phyloP scores from a whole-genome alignment of 768 basidiomycete genomes.

The Fomitopsis pulvina region DNA sequence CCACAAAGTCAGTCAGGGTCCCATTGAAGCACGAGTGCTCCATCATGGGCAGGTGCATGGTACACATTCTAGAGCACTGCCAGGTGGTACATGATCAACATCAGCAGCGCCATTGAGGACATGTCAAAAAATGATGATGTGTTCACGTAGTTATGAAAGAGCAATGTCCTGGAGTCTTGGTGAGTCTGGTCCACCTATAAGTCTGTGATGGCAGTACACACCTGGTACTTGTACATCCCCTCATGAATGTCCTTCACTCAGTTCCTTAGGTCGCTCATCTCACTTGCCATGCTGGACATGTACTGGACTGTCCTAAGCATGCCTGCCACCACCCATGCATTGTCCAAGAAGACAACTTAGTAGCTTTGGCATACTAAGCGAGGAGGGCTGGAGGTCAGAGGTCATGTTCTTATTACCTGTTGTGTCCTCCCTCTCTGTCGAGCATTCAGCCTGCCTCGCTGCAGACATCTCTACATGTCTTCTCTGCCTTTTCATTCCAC shows the following conservation, averaged over 20 bases:
- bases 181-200: not conserved
- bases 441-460: too few species aligned
- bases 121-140: conserved; percentile 64
- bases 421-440: too few species aligned
- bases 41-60: conserved; percentile 46
- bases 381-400: too few species aligned
- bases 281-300: conserved; percentile 35
- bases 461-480: too few species aligned
- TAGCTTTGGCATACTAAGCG: too few species aligned
- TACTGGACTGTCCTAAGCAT: conserved; percentile 73
- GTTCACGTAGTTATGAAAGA: conserved; percentile 73
- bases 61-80: conserved; percentile 47
- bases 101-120: conserved; percentile 67
- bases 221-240: conserved; percentile 60
- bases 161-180: conserved; percentile 14
- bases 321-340: conserved; percentile 86
- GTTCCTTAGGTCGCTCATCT: conserved; percentile 50
- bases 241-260: conserved; percentile 74
- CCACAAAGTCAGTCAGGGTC: too few species aligned
- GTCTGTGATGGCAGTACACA: conserved; percentile 32
- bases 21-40: too few species aligned
- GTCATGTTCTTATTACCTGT: too few species aligned
- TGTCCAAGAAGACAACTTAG: conserved; percentile 45
- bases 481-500: too few species aligned
- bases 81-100: conserved; percentile 69